Evolutionary conservation across 2,329 filamentous ascomycete genomes (phyloP).

Genomic region (Coleophoma eucalyptorum): DNA sequence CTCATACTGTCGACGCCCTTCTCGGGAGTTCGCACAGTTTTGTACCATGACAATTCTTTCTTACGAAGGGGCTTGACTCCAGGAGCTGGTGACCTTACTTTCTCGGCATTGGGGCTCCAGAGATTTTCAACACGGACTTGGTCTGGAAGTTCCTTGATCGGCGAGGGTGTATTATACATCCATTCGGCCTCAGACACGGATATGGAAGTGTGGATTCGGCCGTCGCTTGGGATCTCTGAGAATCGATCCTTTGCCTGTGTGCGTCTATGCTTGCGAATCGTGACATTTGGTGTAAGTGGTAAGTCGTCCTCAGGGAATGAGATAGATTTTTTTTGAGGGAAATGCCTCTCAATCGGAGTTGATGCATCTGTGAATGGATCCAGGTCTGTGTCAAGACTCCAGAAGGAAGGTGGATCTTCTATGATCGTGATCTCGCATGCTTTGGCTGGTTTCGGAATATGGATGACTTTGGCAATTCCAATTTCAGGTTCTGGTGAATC

Average conservation of each 20-base stretch:
- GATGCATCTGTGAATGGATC: too few species aligned
- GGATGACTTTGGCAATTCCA: too few species aligned
- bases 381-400: background rate
- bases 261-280: background rate
- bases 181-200: constrained; percentile 20
- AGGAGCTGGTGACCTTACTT: background rate
- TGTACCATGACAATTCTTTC: constrained; percentile 3
- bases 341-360: too few species aligned
- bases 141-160: constrained; percentile 2
- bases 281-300: background rate
- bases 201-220: background rate
- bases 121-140: background rate
- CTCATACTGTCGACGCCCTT: background rate
- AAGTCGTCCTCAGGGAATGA: too few species aligned
- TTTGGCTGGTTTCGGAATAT: too few species aligned
- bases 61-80: background rate
- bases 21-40: background rate
- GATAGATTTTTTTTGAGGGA: too few species aligned
- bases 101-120: constrained; percentile 4
- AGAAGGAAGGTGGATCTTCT: too few species aligned
- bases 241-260: too few species aligned
- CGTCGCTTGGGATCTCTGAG: too few species aligned
- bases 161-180: constrained; percentile 20
- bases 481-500: too few species aligned
- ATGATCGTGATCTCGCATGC: too few species aligned